Conservation (phyloP, 371 early-diverging fungal genomes). For the Saksenaea oblongispora region DNA sequence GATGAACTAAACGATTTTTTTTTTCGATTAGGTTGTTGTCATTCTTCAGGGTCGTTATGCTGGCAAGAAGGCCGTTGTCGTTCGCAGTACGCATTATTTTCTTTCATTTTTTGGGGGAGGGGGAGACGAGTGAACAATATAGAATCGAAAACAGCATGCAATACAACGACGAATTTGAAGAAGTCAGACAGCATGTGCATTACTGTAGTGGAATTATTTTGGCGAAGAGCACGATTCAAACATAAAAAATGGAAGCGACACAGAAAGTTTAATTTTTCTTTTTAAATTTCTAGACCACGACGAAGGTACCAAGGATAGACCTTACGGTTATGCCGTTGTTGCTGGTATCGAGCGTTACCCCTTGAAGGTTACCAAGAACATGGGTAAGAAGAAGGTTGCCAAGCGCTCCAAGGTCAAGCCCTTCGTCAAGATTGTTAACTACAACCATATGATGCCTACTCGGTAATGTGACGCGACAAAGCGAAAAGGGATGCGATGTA, state of each 20-base stretch:
- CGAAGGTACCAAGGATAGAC: constrained; percentile 88
- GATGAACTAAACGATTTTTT: not conserved
- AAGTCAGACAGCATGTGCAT: not conserved
- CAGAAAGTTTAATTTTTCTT: not conserved
- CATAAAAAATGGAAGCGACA: not conserved
- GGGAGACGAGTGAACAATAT: not conserved
- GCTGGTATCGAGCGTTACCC: constrained; percentile 96
- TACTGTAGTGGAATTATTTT: not conserved
- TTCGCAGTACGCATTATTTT: constrained; percentile 73
- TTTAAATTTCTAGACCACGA: constrained; percentile 60
- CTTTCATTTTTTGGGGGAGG: not conserved
- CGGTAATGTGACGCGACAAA: constrained; percentile 49
- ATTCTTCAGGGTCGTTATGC: constrained; percentile 96
- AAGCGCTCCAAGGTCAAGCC: constrained; percentile 96
- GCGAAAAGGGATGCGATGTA: not conserved
- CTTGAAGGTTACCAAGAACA: constrained; percentile 89
- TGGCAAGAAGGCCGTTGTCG: constrained; percentile 98
- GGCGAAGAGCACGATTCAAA: not conserved
- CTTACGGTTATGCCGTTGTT: constrained; percentile 96
- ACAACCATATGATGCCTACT: constrained; percentile 98
- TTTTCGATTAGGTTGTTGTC: constrained; percentile 82
- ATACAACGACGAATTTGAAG: not conserved
- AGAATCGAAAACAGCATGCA: not conserved
- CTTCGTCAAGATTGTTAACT: constrained; percentile 96
- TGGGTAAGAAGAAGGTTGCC: constrained; percentile 92